These are phyloP conservation scores for Carnegiea gigantea DNA, from an alignment of 179 eudicot genomes.

Conservation along the genomic window DNA sequence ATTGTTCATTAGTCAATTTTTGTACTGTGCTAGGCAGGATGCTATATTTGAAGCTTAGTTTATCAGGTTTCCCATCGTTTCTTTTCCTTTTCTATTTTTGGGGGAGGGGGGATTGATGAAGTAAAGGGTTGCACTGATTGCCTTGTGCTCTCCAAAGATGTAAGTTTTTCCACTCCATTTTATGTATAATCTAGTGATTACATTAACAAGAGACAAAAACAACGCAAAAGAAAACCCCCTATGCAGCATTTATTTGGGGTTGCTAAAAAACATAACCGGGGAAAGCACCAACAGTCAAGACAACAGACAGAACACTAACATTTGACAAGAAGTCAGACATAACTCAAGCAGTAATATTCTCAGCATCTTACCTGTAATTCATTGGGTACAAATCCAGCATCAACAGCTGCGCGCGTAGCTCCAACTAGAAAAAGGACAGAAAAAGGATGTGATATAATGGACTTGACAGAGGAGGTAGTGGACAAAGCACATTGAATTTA, in stretches of 20 bases:
- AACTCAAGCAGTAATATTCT: neutral
- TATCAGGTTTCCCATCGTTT: neutral
- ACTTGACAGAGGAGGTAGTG: neutral
- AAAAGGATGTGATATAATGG: neutral
- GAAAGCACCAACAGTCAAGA: neutral
- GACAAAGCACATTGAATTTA: slow-evolving; percentile 4
- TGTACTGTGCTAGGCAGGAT: neutral
- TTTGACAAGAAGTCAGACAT: neutral
- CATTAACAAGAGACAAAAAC: neutral
- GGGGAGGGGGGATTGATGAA: neutral
- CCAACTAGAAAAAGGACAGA: slow-evolving; percentile 56
- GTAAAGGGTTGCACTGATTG: neutral
- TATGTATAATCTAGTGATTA: neutral
- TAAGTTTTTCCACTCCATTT: neutral
- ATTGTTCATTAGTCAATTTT: neutral
- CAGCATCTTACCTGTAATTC: slow-evolving; percentile 69
- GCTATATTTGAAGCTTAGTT: neutral
- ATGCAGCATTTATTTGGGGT: neutral
- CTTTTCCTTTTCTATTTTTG: neutral
- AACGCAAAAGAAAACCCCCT: neutral
- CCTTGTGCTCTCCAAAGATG: neutral
- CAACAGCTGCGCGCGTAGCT: slow-evolving; percentile 98
- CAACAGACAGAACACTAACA: neutral
- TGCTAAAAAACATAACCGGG: neutral
- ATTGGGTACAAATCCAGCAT: slow-evolving; percentile 92